Evolutionary conservation across 164 flowering plant genomes (phyloP), one percentile per base, ranked within the genome.

Genomic region (Berberis thunbergii): DNA sequence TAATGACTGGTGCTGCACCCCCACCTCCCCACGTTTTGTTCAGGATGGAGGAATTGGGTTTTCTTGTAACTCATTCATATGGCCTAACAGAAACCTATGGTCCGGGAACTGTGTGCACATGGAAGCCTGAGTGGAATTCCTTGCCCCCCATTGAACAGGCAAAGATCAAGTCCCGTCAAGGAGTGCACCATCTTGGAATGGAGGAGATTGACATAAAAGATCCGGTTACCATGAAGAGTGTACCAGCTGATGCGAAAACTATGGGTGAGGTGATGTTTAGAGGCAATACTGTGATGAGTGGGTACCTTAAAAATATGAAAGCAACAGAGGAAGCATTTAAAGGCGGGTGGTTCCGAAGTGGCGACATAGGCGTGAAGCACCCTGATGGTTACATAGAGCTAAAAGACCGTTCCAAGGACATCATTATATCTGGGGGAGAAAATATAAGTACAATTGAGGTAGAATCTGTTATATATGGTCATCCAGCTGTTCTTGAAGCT

Each of bases 81-180:
- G 96, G 96, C 3, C 76, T 87, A 76, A 86, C 91, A 5, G 93
- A 89, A 74, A 79, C 80, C 3, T 76, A 77, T 13, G 91, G 91
- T 4, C 84, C 85, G 0, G 83, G 74, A 11, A 77, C 78, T 7
- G 50, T 70, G 11, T 71, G 80, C 8, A 67, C 75, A 2, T 81
- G 82, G 85, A 70, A 72, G 40, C 75, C 72, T 1, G 76, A 78
- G 46, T 73, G 78, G 77, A 65, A 74, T 57, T 57, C 69, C 26
- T 13, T 67, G 48, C 68, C 69, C 7, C 48, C 60, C 2, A 66
- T 63, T 12, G 71, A 64, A 60, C 45, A 68, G 3, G 74, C 60
- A 10, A 72, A 48, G 58, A 11, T 69, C 39, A 67, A 77, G 70
- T 26, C 72, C 1, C 70, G 75, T 13, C 71, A 75, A 68, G 80